Conservation (phyloP, 2,329 filamentous ascomycete genomes). For the Pseudogymnoascus sp. region DNA sequence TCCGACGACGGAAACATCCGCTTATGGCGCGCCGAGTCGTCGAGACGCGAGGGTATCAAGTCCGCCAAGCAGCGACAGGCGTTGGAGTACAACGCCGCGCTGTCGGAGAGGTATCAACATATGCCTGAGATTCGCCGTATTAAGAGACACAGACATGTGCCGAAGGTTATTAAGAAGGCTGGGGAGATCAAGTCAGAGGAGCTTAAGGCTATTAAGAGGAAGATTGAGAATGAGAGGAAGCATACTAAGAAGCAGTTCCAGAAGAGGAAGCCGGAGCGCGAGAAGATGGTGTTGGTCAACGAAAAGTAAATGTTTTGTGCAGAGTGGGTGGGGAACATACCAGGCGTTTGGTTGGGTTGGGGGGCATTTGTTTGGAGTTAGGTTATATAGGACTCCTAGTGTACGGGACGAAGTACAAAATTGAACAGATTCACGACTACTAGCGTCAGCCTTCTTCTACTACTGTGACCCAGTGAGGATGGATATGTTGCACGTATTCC, state of each 20-base stretch:
- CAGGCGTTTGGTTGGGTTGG: slow-evolving; percentile 1
- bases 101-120: slow-evolving; percentile 78
- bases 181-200: slow-evolving; percentile 90
- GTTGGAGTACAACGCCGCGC: slow-evolving; percentile 81
- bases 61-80: slow-evolving; percentile 76
- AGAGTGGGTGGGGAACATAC: not conserved
- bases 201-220: slow-evolving; percentile 75
- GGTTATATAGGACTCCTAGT: not conserved
- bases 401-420: slow-evolving; percentile 6
- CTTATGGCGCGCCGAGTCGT: slow-evolving; percentile 83
- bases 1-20: slow-evolving; percentile 90
- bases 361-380: slow-evolving; percentile 6
- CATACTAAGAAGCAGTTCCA: slow-evolving; percentile 78
- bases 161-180: slow-evolving; percentile 92
- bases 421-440: not conserved
- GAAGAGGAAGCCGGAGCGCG: slow-evolving; percentile 68
- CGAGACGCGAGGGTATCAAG: slow-evolving; percentile 75
- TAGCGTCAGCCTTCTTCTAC: not conserved
- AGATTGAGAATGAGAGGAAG: slow-evolving; percentile 88
- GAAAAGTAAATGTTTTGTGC: slow-evolving; percentile 42
- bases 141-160: slow-evolving; percentile 81
- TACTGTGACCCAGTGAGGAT: not conserved
- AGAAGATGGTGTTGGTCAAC: slow-evolving; percentile 79
- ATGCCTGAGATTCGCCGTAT: slow-evolving; percentile 96
- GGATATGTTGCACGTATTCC: not conserved